Evolutionary conservation across 1,284 basidiomycete genomes (phyloP), one percentile per base, ranked within the genome.

Genomic region (Grifola frondosa): DNA sequence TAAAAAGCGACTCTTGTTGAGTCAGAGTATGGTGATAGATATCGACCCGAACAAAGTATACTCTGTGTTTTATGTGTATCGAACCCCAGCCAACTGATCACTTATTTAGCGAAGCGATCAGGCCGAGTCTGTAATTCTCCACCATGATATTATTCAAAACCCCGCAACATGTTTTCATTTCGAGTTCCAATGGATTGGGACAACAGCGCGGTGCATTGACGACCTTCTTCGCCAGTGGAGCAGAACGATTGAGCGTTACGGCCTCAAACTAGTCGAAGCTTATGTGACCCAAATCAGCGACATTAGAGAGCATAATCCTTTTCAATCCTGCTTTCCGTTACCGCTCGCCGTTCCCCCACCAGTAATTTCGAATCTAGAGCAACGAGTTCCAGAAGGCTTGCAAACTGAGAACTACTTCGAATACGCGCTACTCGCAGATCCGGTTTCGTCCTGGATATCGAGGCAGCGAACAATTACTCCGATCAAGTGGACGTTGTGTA

Each of bases 171-270:
- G 91, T 43, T 95, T 95, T 68, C 93, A 97, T 66, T 92, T 97
- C 58, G 95, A 99, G 65, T 75, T 99, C 30, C 93, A 98, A 54
- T 99, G 97, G 96, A 85, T 98, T 19, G 94, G 93, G 8, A 91
- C 94, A 0, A 95, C 93, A 0, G 91, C 93, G n/a, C 82, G 91
- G n/a, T 87, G 88, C 51, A 90, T 99, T 46, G 96, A 99, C 52
- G 93, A 97, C 55, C 75, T 88, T 28, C 75, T 98, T 9, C 83
- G 88, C 30, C 78, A 81, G 40, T 97, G 94, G 89, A 84, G 82
- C 36, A 77, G 90, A 24, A 78, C 81, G 1, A 89, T 97, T 25
- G 94, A 97, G 56, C 79, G 87, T 34, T 95, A 95, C 54, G 96
- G 96, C 1, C 73, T 99, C 42, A 91, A 86, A 55, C 80, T 98